Conservation (phyloP, 805 yeast genomes). For the Pichia manshurica region DNA sequence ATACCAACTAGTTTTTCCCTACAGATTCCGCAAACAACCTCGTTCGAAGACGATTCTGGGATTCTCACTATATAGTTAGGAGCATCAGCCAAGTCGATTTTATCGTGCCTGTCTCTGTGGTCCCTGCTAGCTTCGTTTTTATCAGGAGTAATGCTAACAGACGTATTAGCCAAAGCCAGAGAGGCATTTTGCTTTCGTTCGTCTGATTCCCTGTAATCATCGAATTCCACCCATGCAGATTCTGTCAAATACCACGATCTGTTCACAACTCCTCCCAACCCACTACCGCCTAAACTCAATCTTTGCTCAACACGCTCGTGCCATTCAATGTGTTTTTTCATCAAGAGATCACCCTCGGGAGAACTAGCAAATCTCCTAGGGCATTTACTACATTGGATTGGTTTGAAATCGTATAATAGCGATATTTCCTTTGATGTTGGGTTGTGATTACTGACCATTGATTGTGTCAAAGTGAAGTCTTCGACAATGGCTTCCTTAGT, state of each 20-base stretch:
- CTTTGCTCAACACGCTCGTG: slow-evolving; percentile 88
- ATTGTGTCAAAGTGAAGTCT: slow-evolving; percentile 27
- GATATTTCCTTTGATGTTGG: slow-evolving; percentile 31
- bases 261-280: slow-evolving; percentile 54
- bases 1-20: slow-evolving; percentile 57
- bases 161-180: neutral
- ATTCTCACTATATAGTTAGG: slow-evolving; percentile 48
- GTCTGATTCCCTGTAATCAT: slow-evolving; percentile 38
- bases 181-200: neutral
- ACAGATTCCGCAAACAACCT: slow-evolving; percentile 61
- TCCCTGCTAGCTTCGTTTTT: slow-evolving; percentile 14
- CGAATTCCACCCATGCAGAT: slow-evolving; percentile 68
- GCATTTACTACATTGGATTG: slow-evolving; percentile 83
- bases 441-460: slow-evolving; percentile 34
- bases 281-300: slow-evolving; percentile 34
- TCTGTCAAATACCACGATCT: slow-evolving; percentile 79
- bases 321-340: slow-evolving; percentile 84
- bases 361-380: slow-evolving; percentile 76
- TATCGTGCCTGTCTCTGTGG: slow-evolving; percentile 7
- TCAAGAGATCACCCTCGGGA: slow-evolving; percentile 44
- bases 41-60: slow-evolving; percentile 60
- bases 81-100: slow-evolving; percentile 28
- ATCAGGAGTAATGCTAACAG: neutral
- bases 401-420: slow-evolving; percentile 51
- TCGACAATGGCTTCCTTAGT: slow-evolving; percentile 19